A percentile compares a stretch with the other conserved stretches of the same genome.
Conservation (phyloP, 106 monocot species). For the Cymbidium sinense region DNA sequence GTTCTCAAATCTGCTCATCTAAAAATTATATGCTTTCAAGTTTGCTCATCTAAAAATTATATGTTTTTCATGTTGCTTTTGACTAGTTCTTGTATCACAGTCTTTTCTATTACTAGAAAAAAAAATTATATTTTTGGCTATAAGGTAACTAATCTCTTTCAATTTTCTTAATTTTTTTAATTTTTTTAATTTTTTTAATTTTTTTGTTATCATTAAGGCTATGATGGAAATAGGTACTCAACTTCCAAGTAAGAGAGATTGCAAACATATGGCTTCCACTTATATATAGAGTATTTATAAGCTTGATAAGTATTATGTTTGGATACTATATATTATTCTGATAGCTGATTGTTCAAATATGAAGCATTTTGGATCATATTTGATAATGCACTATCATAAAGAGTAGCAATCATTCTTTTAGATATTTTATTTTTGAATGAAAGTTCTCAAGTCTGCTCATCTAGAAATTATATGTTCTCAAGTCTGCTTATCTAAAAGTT, state of each 20-base stretch:
- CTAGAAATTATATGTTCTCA: neutral
- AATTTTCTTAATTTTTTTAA: neutral
- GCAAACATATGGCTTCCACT: conserved; percentile 40
- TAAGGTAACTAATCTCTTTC: neutral
- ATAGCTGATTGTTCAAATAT: neutral
- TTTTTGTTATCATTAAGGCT: conserved; percentile 27
- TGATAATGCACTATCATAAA: neutral
- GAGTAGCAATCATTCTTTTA: neutral
- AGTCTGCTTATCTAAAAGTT: neutral
- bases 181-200: too few species aligned
- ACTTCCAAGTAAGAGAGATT: conserved; percentile 31
- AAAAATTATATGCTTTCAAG: too few species aligned
- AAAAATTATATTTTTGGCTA: neutral
- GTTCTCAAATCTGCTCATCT: neutral
- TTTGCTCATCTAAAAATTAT: too few species aligned
- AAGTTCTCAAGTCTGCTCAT: neutral
- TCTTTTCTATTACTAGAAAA: neutral
- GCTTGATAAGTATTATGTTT: conserved; percentile 27
- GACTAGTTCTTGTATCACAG: neutral
- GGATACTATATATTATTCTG: neutral
- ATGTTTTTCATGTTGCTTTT: neutral
- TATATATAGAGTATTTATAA: conserved; percentile 49
- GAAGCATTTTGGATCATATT: neutral
- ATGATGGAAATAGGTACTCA: conserved; percentile 27
- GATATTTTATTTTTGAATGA: neutral